Evolutionary conservation across 305 asterid species (phyloP), one percentile per base, ranked within the genome.

Genomic region (Stenogyne calaminthoides): DNA sequence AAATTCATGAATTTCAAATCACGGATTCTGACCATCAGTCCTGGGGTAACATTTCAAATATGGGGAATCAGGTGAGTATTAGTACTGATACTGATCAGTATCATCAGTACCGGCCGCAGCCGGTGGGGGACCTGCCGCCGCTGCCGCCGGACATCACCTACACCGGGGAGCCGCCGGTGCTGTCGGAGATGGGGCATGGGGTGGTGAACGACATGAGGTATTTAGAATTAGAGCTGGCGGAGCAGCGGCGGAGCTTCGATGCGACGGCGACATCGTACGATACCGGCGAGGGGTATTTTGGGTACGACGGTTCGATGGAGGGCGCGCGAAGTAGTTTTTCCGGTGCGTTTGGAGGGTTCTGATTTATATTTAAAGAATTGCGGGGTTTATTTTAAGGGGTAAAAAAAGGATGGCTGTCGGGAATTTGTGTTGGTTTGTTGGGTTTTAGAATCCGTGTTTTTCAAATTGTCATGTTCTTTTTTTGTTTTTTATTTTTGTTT

Each of bases 71-170:
- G 68, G 72, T 27, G 65, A 29, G 72, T 7, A 49, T 67, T 44
- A 63, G 73, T 32, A 44, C 47, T 1, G 56, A 16, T 57, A 25
- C 29, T 25, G 29, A 25, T 25, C 52, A 73, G 65, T 68, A 51
- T 3, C 40, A 63, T 25, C 29, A 25, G n/a, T 36, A 57, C 46
- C 36, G 32, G 62, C 19, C 54, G 46, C 51, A 37, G 20, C 19
- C 59, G 18, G 80, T 78, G 12, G 47, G 7, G 3, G 95, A 91
- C 63, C 82, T 93, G 77, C 98, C 98, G n/a, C 98, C 98, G 6
- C 58, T 93, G 76, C 98, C 98, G 6, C 97, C 97, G 20, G 98
- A 93, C 25, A 93, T 93, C 20, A 92, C 92, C 74, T 80, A 78
- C 73, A 70, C 83, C 6, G 87, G 79, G 7, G 86, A 86, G 57